Evolutionary conservation across 768 basidiomycete species (phyloP).

Genomic region (Boletales sp.): DNA sequence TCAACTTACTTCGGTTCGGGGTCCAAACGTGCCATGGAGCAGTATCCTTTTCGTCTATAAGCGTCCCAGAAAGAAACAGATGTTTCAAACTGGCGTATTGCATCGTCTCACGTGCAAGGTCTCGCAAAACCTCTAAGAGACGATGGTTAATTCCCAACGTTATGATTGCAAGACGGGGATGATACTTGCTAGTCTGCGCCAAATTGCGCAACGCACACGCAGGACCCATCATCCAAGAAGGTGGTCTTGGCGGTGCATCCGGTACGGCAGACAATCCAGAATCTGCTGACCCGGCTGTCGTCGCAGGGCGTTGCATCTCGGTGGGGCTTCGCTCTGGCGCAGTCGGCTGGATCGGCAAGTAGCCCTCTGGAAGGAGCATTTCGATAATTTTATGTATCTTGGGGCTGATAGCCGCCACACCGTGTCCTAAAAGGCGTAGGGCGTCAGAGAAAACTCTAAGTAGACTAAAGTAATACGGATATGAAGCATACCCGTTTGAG

Average conservation of each 20-base stretch:
- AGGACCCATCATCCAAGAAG: constrained; percentile 24
- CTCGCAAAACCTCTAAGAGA: constrained; percentile 9
- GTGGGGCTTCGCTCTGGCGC: background rate
- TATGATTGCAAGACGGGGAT: background rate
- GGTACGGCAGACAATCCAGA: background rate
- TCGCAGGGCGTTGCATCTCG: background rate
- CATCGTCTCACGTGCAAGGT: background rate
- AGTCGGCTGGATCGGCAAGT: background rate
- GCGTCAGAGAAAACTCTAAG: background rate
- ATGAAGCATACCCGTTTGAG: constrained; percentile 13
- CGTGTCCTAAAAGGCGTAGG: constrained; percentile 9
- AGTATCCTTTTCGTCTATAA: constrained; percentile 15
- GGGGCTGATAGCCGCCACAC: constrained; percentile 4
- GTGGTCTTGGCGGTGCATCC: background rate
- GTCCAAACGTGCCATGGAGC: constrained; percentile 12
- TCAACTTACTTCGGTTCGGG: constrained; percentile 13
- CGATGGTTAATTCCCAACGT: background rate
- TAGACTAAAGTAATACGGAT: background rate
- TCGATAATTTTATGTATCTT: constrained; percentile 10
- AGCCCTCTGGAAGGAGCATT: constrained; percentile 17
- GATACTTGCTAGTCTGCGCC: constrained; percentile 12
- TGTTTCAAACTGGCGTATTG: constrained; percentile 17
- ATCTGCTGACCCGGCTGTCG: background rate
- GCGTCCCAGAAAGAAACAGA: constrained; percentile 12
- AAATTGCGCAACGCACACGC: constrained; percentile 21